Evolutionary conservation across 2,329 filamentous ascomycete genomes (phyloP), one percentile per base, ranked within the genome.

Genomic region (Chaetomium sp.): DNA sequence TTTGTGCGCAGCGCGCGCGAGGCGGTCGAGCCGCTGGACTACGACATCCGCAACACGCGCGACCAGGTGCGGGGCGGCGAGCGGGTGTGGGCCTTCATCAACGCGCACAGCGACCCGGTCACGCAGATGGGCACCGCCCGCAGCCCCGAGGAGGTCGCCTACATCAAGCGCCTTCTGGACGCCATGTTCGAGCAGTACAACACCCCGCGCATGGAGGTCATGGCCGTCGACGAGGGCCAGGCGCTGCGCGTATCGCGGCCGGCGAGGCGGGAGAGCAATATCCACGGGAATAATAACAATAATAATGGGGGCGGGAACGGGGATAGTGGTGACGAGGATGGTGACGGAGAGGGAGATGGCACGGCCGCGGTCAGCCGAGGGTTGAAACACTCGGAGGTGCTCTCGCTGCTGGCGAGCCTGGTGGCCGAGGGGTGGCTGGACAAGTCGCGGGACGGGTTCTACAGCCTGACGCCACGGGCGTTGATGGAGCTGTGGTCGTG

Each of bases 111-210:
- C 67, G 95, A 99, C 76, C 81, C 89, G 0, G 81, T 94, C 65
- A 96, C 92, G 0, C 94, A 97, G 73, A 83, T 97, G 47, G 92
- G 93, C 1, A 98, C 95, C 0, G 87, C 86, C 0, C 91, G 90
- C 74, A 85, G 83, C 8, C 80, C 92, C 0, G 93, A 97, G 70
- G 93, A 98, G 79, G 91, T 98, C 35, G 87, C 90, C 0, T 99
- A 92, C 75, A 86, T 98, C 62, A 95, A 96, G 77, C 84, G 95
- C 9, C 76, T 97, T 3, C 84, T 99, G 0, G 93, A 97, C 75
- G 87, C 85, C 71, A 96, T 99, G 86, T 99, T 98, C 74, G 92
- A 96, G 68, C 90, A 86, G 23, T 88, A 92, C 79, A 98, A 98
- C 74, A 92, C 88, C 0, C 83, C 82, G 9, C 82, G 87, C n/a